phyloP scores from a whole-genome alignment of 2,329 filamentous ascomycete species.

The Aspergillus pseudoterreus region DNA sequence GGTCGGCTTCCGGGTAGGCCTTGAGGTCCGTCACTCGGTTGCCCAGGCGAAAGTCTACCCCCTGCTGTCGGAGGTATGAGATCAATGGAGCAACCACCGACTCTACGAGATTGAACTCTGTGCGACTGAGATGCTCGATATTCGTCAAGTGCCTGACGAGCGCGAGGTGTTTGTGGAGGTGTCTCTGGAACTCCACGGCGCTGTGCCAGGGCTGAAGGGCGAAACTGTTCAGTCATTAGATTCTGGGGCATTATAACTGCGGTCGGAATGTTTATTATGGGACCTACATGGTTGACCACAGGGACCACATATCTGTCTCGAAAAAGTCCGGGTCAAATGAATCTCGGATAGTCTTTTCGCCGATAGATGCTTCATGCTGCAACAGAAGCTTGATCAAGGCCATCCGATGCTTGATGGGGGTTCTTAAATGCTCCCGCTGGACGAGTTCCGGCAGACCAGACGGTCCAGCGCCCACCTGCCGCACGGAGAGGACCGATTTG shows the following conservation, averaged over 20 bases:
- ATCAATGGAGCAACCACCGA: slow-evolving; percentile 15
- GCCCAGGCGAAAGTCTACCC: slow-evolving; percentile 22
- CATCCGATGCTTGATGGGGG: slow-evolving; percentile 16
- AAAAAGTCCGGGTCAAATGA: slow-evolving; percentile 19
- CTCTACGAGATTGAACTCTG: background rate
- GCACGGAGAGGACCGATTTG: background rate
- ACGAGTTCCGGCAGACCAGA: slow-evolving; percentile 3
- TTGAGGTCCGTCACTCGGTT: slow-evolving; percentile 17
- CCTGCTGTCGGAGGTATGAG: slow-evolving; percentile 15
- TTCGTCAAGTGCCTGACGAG: background rate
- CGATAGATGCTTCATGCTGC: slow-evolving; percentile 19
- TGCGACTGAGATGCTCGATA: background rate
- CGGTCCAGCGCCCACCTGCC: slow-evolving; percentile 1
- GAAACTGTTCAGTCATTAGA: slow-evolving; percentile 8
- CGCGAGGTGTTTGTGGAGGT: slow-evolving; percentile 10
- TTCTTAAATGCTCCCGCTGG: slow-evolving; percentile 5
- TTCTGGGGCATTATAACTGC: too few relatives aligned
- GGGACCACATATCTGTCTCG: slow-evolving; percentile 19
- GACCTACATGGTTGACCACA: slow-evolving; percentile 20
- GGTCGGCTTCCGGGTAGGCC: slow-evolving; percentile 12
- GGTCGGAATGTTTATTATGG: too few relatives aligned
- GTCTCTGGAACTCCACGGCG: slow-evolving; percentile 14
- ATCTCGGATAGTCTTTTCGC: slow-evolving; percentile 28
- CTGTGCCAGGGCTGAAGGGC: slow-evolving; percentile 16
- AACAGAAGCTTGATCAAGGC: slow-evolving; percentile 15